Conservation (phyloP, 805 yeast species). For the Metschnikowia amazonensis region DNA sequence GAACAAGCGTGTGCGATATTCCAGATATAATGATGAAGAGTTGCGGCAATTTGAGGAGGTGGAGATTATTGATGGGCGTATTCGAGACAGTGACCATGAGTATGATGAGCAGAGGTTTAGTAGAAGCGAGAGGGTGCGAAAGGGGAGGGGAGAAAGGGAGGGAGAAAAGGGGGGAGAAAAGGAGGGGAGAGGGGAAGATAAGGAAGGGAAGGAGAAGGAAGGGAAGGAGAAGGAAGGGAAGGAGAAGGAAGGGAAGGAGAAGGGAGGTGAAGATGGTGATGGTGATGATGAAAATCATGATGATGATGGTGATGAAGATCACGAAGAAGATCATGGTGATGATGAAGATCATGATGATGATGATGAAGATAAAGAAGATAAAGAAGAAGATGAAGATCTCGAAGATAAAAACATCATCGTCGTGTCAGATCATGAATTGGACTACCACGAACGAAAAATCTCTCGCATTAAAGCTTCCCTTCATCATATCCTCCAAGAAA, state of each 20-base stretch:
- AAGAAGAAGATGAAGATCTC: too few species aligned
- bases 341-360: background rate
- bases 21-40: conserved; percentile 1
- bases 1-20: background rate
- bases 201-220: too few species aligned
- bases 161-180: too few species aligned
- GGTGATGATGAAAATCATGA: background rate
- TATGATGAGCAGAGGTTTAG: background rate
- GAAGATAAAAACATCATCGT: background rate
- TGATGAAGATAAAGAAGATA: background rate
- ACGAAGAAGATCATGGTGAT: background rate
- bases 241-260: too few species aligned
- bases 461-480: background rate
- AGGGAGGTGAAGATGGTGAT: background rate
- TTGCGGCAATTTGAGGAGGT: background rate
- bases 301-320: background rate
- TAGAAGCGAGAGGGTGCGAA: background rate
- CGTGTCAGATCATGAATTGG: background rate
- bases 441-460: background rate
- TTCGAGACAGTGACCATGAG: background rate
- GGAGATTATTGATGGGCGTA: background rate
- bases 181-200: too few species aligned
- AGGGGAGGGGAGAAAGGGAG: too few species aligned
- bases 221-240: background rate
- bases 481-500: conserved; percentile 3